phyloP scores from a whole-genome alignment of 441 rosid genomes.

The Codiaeum variegatum region DNA sequence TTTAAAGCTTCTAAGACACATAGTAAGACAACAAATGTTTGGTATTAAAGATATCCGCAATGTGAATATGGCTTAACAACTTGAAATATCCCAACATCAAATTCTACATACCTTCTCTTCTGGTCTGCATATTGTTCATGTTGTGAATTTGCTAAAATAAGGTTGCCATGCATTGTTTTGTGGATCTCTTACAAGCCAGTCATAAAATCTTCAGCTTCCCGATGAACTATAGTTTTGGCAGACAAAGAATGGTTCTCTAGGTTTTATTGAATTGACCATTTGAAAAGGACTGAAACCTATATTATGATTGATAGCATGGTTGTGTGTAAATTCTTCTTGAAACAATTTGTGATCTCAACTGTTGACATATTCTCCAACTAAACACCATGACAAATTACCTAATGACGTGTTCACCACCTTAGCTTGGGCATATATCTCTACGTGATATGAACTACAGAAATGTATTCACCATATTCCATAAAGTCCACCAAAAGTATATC shows the following conservation, averaged over 20 bases:
- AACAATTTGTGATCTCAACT: neutral
- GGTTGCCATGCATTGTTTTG: neutral
- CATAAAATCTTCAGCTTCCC: neutral
- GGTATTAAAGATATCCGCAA: neutral
- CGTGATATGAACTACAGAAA: slow-evolving; percentile 7
- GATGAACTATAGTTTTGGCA: neutral
- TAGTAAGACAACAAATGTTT: neutral
- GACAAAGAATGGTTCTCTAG: neutral
- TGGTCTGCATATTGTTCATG: neutral
- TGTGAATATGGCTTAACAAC: neutral
- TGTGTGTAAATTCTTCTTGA: neutral
- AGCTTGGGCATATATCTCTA: neutral
- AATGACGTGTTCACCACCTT: neutral
- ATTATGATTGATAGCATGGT: neutral
- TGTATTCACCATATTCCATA: neutral
- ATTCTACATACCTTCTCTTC: neutral
- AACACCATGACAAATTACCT: neutral
- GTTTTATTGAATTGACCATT: neutral
- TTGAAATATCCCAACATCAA: neutral
- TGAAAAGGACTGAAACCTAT: neutral
- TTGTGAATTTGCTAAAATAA: neutral
- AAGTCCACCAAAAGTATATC: neutral
- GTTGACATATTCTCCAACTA: neutral
- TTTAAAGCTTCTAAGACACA: no score
- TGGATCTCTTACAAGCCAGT: neutral